Base-by-base conservation (phyloP, 305 asterid genomes). In the Fraxinus albicans region DNA sequence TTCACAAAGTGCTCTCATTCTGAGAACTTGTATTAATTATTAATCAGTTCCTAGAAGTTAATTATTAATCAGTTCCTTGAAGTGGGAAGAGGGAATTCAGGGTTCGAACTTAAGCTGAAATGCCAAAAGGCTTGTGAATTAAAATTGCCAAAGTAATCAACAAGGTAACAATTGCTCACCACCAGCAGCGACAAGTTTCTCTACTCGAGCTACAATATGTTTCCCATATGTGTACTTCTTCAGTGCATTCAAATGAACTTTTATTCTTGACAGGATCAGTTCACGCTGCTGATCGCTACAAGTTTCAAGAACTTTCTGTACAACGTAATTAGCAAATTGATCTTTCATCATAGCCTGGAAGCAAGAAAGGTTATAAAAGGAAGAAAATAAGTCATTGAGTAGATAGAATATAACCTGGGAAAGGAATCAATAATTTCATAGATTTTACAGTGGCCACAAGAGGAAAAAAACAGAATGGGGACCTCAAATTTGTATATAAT, bases 321-420 rank as follows among this genome's bases (percentile, higher is more conserved):
- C 93, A 38, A 91, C 95, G 19, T 91, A 91, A 67, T 91, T 91
- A 55, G 93, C 95, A 55, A 91, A 91, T 44, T 91, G 93, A 75
- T 91, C 95, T 84, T 91, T 91, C 95, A 91, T 91, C 95, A 91
- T 91, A 47, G 95, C 95, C 95, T 91, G 91, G 76, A 83, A 78
- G 36, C 55, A 67, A 67, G 35, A 67, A 67, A 67, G 74, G 74
- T 34, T 29, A 53, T 17, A 29, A 35, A 6, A 29, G 73, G 58
- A 6, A 58, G 79, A 34, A 34, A 58, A 70, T 19, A 44, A 84
- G 81, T 80, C 21, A 65, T 58, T 29, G 35, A 73, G 4, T 9
- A 47, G 13, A 77, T 19, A 36, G 60, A 40, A 58, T 44, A 35
- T 58, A 19, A 58, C 29, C 25, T 58, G 63, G 12, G 29, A 17